Evolutionary conservation across 805 yeast genomes (phyloP).

Genomic region (Wickerhamomyces chambardii): DNA sequence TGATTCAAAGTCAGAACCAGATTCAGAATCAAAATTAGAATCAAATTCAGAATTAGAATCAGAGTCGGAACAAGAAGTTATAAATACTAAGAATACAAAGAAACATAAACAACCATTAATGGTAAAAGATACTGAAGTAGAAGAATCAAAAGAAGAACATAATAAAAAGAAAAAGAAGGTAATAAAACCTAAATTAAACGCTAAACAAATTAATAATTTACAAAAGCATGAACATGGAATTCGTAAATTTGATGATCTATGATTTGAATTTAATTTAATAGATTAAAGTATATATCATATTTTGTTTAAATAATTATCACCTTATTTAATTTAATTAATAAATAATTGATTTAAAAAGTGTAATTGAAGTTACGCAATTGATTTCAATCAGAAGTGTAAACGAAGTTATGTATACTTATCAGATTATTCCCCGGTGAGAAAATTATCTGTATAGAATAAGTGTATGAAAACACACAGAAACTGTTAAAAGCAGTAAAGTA

Average conservation of each 20-base stretch:
- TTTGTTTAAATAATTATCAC: too few relatives aligned
- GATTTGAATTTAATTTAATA: too few relatives aligned
- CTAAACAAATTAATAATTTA: conserved; percentile 37
- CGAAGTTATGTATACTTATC: too few relatives aligned
- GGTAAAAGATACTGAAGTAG: conserved; percentile 7
- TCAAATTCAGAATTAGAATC: conserved; percentile 8
- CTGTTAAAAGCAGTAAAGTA: too few relatives aligned
- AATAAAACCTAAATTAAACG: conserved; percentile 22
- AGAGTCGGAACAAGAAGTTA: conserved; percentile 12
- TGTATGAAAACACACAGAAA: too few relatives aligned
- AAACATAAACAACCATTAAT: conserved; percentile 18
- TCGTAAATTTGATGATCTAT: conserved; percentile 53
- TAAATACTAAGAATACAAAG: conserved; percentile 4
- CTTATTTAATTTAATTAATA: too few relatives aligned
- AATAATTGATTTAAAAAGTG: too few relatives aligned
- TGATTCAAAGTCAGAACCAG: conserved; percentile 10
- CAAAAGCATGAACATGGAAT: conserved; percentile 58
- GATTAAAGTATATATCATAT: too few relatives aligned
- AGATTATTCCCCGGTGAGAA: too few relatives aligned
- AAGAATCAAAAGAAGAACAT: conserved; percentile 9
- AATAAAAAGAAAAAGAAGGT: conserved; percentile 8
- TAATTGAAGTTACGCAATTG: too few relatives aligned
- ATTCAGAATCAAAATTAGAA: conserved; percentile 9
- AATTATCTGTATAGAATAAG: too few relatives aligned
- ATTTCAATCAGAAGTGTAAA: too few relatives aligned